These are phyloP conservation scores for Ophiostoma ips DNA, from an alignment of 2,329 filamentous ascomycete species.

Conservation along the genomic window DNA sequence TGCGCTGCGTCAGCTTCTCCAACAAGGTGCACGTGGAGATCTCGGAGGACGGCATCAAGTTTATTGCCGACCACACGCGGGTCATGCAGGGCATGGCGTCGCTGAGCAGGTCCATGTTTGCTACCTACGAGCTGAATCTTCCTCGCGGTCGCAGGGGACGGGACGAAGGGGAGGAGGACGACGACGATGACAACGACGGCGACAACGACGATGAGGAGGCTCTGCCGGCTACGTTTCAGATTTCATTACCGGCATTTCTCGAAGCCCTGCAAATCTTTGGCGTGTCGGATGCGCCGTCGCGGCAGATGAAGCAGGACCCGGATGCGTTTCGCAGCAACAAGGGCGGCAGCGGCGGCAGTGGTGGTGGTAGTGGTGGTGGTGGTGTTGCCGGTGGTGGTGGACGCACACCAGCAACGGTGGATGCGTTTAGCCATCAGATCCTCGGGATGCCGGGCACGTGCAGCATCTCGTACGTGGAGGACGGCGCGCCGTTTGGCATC, in stretches of 20 bases:
- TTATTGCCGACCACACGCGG: conserved; percentile 75
- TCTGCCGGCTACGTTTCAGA: conserved; percentile 55
- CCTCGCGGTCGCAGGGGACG: conserved; percentile 16
- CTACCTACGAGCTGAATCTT: conserved; percentile 60
- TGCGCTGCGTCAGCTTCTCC: conserved; percentile 45
- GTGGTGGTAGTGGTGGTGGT: not conserved
- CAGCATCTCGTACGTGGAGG: conserved; percentile 60
- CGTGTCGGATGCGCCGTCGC: conserved; percentile 53
- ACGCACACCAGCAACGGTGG: not conserved
- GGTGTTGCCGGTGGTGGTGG: not conserved
- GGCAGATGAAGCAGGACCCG: conserved; percentile 42
- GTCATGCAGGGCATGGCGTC: conserved; percentile 88
- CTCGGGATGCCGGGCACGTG: conserved; percentile 78
- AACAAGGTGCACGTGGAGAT: conserved; percentile 55
- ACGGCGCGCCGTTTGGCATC: conserved; percentile 69
- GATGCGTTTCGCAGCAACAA: conserved; percentile 49
- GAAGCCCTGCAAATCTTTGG: conserved; percentile 95
- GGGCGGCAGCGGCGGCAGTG: not conserved
- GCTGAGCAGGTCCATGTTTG: conserved; percentile 79
- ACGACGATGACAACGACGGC: conserved; percentile 24
- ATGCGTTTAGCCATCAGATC: conserved; percentile 67
- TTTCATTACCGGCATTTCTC: conserved; percentile 74
- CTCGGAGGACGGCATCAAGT: conserved; percentile 69
- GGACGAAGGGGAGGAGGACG: conserved; percentile 1
- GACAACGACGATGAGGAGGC: conserved; percentile 26